Base-by-base conservation (phyloP, 2,329 filamentous ascomycete species). In the Fusarium devonianum region DNA sequence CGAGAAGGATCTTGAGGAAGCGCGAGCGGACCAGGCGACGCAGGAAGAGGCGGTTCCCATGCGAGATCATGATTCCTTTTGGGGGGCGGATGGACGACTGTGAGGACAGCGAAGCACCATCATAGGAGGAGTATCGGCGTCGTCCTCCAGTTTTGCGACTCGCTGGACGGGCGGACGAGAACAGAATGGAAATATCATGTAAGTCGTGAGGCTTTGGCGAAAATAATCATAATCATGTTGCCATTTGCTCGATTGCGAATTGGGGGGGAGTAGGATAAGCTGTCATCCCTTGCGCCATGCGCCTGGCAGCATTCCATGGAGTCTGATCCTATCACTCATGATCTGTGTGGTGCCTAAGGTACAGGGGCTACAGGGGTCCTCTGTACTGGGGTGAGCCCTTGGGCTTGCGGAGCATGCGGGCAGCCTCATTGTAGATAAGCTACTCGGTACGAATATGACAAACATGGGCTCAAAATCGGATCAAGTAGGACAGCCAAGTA, bases 21-120 rank as follows among this genome's bases (percentile, higher is more conserved):
- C 72, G 71, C 22, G 66, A 68, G 57, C 73, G 74, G 23, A 73
- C 56, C 38, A 73, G 48, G 19, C 74, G 73, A 23, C 73, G 73
- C 23, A 71, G 45, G 51, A 68, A 72, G 23, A 72, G 58, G 39
- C 68, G 63, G 43, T 68, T 69, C 21, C 62, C 63, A 38, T 52
- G 54, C 21, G 67, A 67, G 45, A 70, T 64, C 67, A 69, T 70
- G 58, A 46, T 63, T 60, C 48, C 51, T 55, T 51, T 36, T 22
- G 30, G 18, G 36, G 19, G 35, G 35, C 18, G 18, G 43, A 54
- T 52, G 50, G 37, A 30, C 29, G 42, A 37, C 14, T 45, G 10
- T 34, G 25, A 50, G 59, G 59, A 53, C 44, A 51, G 44, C 61
- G 45, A 61, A 48, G 54, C 49, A 49, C 42, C 63, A 65, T 65